Evolutionary conservation across 2,329 filamentous ascomycete species (phyloP).

Genomic region (Penicillium hesseltinei): DNA sequence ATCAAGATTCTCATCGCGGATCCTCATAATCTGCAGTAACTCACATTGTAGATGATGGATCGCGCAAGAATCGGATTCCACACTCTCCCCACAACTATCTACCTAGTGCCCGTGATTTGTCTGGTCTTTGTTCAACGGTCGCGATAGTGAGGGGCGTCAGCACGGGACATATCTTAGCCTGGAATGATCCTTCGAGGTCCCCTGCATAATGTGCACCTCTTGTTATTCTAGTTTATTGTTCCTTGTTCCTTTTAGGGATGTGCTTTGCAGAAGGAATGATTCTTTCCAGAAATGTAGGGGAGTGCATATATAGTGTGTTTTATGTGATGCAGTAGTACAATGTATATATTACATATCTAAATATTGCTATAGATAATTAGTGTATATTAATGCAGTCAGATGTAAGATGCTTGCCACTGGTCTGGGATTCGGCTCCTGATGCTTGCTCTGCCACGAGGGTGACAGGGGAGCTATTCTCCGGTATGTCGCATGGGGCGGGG

Average conservation of each 20-base stretch:
- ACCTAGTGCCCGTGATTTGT: not conserved
- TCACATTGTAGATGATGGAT: not conserved
- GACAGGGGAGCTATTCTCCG: constrained; percentile 6
- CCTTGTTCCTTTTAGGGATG: constrained; percentile 3
- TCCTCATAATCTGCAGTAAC: constrained; percentile 1
- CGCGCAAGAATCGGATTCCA: not conserved
- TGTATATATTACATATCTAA: not conserved
- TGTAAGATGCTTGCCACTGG: not conserved
- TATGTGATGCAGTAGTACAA: constrained; percentile 1
- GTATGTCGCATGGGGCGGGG: not conserved
- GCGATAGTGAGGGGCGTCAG: constrained; percentile 1
- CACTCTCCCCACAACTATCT: not conserved
- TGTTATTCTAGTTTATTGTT: not conserved
- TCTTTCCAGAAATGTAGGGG: constrained; percentile 11
- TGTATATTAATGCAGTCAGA: not conserved
- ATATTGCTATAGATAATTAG: not conserved
- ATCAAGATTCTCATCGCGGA: not conserved
- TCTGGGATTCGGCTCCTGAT: not conserved
- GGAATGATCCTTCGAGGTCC: not conserved
- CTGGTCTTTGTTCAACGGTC: not conserved
- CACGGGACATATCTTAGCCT: not conserved
- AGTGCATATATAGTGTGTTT: constrained; percentile 13
- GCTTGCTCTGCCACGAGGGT: constrained; percentile 12
- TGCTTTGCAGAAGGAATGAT: constrained; percentile 9
- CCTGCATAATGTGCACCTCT: not conserved